Base-by-base conservation (phyloP, 2,329 filamentous ascomycete genomes). In the Fusarium solani-melongenae region DNA sequence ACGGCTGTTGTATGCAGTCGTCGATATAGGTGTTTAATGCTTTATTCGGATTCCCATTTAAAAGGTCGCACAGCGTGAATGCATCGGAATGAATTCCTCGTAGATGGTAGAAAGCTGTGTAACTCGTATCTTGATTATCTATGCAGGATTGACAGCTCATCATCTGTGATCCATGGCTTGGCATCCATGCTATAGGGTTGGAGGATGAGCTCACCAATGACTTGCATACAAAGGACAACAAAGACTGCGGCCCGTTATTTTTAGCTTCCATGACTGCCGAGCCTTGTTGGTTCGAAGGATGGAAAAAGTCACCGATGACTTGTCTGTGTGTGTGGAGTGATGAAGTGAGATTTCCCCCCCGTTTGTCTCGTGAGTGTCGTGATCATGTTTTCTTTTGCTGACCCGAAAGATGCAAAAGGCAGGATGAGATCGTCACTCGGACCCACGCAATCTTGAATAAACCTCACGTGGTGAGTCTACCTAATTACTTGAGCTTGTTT, bases 21-120 rank as follows among this genome's bases (percentile, higher is more conserved):
- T 49, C 61, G 46, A 61, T 57, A 53, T 63, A 61, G 72, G 66
- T 66, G 67, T 67, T 53, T 66, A 56, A 59, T 67, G 67, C 63
- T 68, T 72, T 64, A 61, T 39, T 29, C 14, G 29, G 33, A 24
- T 41, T 62, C 59, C 24, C 57, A 39, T 53, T 57, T 51, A 11
- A 29, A 64, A 33, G 22, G 44, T 22, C 15, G 41, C 38, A 15
- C 55, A 20, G 15, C 34, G 46, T 38, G 24, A 33, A 53, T 31
- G 27, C 11, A 33, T 53, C 49, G 27, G 27, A 20, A 53, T 53
- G 7, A 14, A 20, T 33, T 6, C 17, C 6, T 1, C 20, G 17
- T 53, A 14, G 7, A 31, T n/a, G 7, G 27, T 53, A 31, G 17
- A 51, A 51, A 5, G 17, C 11, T 20, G 49, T 53, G 49, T 20